Percentiles rank a stretch among this genome's conserved stretches.
Conservation (phyloP, 192 early-diverging fungal species). For the Neocallimastix lanati region DNA sequence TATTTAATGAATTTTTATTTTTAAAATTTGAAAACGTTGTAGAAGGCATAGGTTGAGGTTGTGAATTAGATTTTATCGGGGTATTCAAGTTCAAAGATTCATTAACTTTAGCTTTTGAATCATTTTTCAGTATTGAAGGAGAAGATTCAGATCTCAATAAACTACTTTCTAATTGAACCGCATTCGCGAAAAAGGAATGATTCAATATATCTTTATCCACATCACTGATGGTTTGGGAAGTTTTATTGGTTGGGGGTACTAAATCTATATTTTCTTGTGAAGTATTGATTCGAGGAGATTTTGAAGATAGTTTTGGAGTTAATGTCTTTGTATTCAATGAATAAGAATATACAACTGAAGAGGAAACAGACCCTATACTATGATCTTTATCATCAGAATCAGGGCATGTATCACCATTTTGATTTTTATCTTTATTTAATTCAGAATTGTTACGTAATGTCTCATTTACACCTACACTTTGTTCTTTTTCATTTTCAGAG, state of each 20-base stretch:
- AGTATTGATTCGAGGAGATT: too few relatives aligned
- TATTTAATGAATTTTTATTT: background rate
- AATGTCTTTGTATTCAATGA: background rate
- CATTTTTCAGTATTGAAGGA: background rate
- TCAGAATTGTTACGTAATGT: too few relatives aligned
- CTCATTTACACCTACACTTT: too few relatives aligned
- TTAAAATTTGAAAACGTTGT: background rate
- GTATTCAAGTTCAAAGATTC: too few relatives aligned
- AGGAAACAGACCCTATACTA: background rate
- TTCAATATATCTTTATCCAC: too few relatives aligned
- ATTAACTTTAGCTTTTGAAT: too few relatives aligned
- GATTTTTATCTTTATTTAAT: background rate
- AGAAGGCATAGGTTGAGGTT: background rate
- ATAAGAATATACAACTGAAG: background rate
- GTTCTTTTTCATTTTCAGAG: too few relatives aligned
- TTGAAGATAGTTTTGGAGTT: background rate
- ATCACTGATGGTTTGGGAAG: background rate
- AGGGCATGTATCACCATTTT: background rate
- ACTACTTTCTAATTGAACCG: too few relatives aligned
- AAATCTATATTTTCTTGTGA: background rate
- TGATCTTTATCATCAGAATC: background rate
- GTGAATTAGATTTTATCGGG: background rate
- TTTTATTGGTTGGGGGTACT: background rate
- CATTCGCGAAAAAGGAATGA: too few relatives aligned
- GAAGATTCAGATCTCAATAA: background rate